These are phyloP conservation scores for Ophiocordyceps camponoti-floridani DNA, from an alignment of 2,329 filamentous ascomycete species.

Conservation along the genomic window DNA sequence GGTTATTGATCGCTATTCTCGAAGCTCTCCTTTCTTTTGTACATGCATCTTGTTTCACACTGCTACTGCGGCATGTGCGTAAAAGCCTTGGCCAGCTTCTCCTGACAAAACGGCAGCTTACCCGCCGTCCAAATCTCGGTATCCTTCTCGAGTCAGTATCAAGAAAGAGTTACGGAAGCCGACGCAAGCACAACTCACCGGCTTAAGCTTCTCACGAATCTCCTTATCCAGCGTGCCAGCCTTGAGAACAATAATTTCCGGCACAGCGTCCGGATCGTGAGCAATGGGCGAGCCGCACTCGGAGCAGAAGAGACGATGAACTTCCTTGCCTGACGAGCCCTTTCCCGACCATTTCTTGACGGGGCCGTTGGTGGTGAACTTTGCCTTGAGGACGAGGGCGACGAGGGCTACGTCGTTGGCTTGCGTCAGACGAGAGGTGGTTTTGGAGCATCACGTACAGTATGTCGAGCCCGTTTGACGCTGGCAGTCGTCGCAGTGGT, in stretches of 20 bases:
- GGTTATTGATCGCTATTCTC: too few species aligned
- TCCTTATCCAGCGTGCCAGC: conserved; percentile 39
- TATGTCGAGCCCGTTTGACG: conserved; percentile 52
- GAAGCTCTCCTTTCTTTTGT: background rate
- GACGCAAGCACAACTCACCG: conserved; percentile 24
- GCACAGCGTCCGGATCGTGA: conserved; percentile 16
- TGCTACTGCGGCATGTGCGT: conserved; percentile 35
- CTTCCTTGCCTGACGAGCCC: conserved; percentile 41
- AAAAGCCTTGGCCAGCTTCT: conserved; percentile 44
- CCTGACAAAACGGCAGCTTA: conserved; percentile 54
- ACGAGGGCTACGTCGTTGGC: conserved; percentile 34
- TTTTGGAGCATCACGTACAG: too few species aligned
- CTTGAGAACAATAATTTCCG: conserved; percentile 26
- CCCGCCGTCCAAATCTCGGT: conserved; percentile 52
- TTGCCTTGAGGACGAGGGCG: conserved; percentile 46
- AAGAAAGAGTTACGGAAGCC: too few species aligned
- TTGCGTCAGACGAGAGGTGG: background rate
- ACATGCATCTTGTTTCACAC: background rate
- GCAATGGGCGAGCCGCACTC: conserved; percentile 54
- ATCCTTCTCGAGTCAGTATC: conserved; percentile 19
- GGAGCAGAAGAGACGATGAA: conserved; percentile 51
- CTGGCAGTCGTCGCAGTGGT: conserved; percentile 59
- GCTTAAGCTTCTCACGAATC: conserved; percentile 51
- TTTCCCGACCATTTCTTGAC: conserved; percentile 45
- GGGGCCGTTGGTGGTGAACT: conserved; percentile 43